Percentiles rank a stretch among this genome's conserved stretches.
Conservation (phyloP, 2,329 filamentous ascomycete species). For the Trichoderma brevicompactum region DNA sequence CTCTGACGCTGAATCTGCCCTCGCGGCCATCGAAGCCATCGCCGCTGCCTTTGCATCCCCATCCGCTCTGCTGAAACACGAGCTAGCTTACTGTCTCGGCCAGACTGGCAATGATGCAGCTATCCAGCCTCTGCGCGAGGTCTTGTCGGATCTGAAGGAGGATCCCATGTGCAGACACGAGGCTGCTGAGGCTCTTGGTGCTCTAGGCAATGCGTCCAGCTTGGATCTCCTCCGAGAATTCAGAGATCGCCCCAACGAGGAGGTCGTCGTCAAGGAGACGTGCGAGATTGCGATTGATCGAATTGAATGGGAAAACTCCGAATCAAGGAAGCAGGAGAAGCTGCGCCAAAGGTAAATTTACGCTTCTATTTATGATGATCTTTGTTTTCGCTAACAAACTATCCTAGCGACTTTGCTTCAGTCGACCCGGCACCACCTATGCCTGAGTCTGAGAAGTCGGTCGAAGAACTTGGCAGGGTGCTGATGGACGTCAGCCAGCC, state of each 20-base stretch:
- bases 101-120: constrained; percentile 82
- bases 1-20: constrained; percentile 59
- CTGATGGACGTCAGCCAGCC: constrained; percentile 79
- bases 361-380: constrained; percentile 27
- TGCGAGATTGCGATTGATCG: constrained; percentile 96
- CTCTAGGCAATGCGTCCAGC: constrained; percentile 75
- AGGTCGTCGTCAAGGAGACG: constrained; percentile 85
- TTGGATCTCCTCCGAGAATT: constrained; percentile 73
- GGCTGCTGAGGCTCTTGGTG: constrained; percentile 91
- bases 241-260: constrained; percentile 75
- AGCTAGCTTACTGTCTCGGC: constrained; percentile 94
- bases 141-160: constrained; percentile 78
- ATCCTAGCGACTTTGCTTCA: constrained; percentile 83
- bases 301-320: constrained; percentile 89
- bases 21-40: constrained; percentile 73
- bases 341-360: constrained; percentile 73
- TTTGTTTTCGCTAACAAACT: constrained; percentile 38
- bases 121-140: constrained; percentile 70
- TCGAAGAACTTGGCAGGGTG: constrained; percentile 73
- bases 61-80: constrained; percentile 92
- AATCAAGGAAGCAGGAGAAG: constrained; percentile 72
- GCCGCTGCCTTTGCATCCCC: constrained; percentile 83
- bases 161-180: constrained; percentile 97
- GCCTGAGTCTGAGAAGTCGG: constrained; percentile 69
- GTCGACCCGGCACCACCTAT: constrained; percentile 93